Conservation (phyloP, 1,284 basidiomycete species). For the Ustilago trichophora region DNA sequence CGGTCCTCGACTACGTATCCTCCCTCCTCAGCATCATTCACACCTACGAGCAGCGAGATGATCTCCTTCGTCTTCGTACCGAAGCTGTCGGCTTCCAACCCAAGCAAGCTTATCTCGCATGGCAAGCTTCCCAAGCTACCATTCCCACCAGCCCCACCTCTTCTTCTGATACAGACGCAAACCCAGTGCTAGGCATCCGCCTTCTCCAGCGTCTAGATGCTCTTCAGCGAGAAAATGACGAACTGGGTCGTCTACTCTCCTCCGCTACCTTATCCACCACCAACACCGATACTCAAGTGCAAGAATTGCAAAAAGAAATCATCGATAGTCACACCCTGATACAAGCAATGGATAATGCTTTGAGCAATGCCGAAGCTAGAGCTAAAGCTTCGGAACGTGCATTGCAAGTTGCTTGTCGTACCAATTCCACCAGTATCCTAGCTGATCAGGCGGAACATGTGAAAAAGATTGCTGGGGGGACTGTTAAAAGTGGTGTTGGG, state of each 20-base stretch:
- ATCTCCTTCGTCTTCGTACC: slow-evolving; percentile 38
- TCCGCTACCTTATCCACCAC: background rate
- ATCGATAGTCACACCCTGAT: slow-evolving; percentile 29
- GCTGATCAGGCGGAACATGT: background rate
- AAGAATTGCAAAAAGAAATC: slow-evolving; percentile 15
- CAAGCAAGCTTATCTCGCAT: slow-evolving; percentile 28
- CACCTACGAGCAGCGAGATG: slow-evolving; percentile 33
- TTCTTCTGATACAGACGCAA: background rate
- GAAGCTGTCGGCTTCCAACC: slow-evolving; percentile 53
- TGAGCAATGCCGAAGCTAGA: slow-evolving; percentile 19
- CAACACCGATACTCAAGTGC: background rate
- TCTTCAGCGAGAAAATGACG: slow-evolving; percentile 42
- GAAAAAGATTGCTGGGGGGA: too few relatives aligned
- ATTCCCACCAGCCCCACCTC: background rate
- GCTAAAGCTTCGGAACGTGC: slow-evolving; percentile 16
- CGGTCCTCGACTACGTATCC: slow-evolving; percentile 13
- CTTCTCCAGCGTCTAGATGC: slow-evolving; percentile 43
- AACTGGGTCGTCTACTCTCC: slow-evolving; percentile 33
- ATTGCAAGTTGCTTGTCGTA: slow-evolving; percentile 28
- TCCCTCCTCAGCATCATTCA: slow-evolving; percentile 14
- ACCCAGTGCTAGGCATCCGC: slow-evolving; percentile 46
- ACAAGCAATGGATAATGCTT: slow-evolving; percentile 27
- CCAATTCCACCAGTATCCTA: slow-evolving; percentile 36
- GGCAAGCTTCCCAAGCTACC: slow-evolving; percentile 4
- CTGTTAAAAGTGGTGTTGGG: too few relatives aligned